Conservation (phyloP, 352 stramenopile species). For the Hyaloperonospora brassicae region DNA sequence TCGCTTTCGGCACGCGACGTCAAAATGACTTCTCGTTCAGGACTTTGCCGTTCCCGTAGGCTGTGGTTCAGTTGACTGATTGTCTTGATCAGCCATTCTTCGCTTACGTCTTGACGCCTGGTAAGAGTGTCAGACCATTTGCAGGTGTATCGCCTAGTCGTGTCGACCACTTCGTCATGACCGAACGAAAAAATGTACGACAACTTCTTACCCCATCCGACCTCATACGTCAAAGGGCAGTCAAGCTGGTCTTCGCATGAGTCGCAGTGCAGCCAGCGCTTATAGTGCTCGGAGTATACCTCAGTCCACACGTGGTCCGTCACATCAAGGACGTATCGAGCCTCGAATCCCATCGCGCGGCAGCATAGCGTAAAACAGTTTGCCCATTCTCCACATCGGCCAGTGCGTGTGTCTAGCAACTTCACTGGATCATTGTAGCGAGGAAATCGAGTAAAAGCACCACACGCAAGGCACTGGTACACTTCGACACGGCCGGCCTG, state of each 20-base stretch:
- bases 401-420: constrained; percentile 69
- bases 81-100: constrained; percentile 47
- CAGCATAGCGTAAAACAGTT: constrained; percentile 91
- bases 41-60: constrained; percentile 23
- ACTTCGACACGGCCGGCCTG: constrained; percentile 80
- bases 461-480: constrained; percentile 66
- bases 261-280: constrained; percentile 91
- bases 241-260: constrained; percentile 91
- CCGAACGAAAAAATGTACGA: constrained; percentile 89
- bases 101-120: constrained; percentile 55
- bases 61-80: constrained; percentile 49
- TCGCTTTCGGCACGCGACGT: constrained; percentile 31
- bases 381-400: constrained; percentile 89
- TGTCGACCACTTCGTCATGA: constrained; percentile 87
- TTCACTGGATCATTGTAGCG: constrained; percentile 89
- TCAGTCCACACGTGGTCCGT: constrained; percentile 95
- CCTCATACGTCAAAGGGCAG: constrained; percentile 90
- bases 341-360: constrained; percentile 84
- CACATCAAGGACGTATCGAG: constrained; percentile 89
- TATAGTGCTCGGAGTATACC: constrained; percentile 70
- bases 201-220: constrained; percentile 91
- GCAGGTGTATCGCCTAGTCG: constrained; percentile 72
- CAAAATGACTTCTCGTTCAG: constrained; percentile 33
- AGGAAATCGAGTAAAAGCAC: constrained; percentile 69
- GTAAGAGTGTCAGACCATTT: constrained; percentile 57